Conservation (phyloP, 1,284 basidiomycete genomes). For the Vanrija humicola region DNA sequence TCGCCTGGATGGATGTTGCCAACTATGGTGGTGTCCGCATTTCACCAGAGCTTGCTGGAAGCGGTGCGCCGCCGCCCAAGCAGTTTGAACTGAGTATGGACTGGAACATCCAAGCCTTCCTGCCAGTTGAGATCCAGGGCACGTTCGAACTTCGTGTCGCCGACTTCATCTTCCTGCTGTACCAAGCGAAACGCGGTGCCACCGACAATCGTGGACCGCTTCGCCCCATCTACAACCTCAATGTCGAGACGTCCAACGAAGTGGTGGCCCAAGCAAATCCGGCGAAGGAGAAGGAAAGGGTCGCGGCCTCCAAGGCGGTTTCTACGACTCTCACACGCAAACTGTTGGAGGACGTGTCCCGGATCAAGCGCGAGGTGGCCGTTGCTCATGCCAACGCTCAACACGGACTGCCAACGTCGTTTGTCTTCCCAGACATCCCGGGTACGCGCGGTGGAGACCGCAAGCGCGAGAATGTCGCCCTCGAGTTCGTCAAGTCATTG, state of each 20-base stretch:
- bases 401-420: conserved; percentile 55
- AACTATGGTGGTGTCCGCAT: conserved; percentile 91
- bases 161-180: conserved; percentile 82
- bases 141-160: conserved; percentile 74
- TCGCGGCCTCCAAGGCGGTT: conserved; percentile 69
- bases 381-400: conserved; percentile 58
- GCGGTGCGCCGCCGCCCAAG: conserved; percentile 22
- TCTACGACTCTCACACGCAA: conserved; percentile 75
- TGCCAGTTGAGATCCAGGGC: conserved; percentile 76
- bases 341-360: conserved; percentile 68
- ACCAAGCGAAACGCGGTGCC: conserved; percentile 64
- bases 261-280: conserved; percentile 54
- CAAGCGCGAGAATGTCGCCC: conserved; percentile 64
- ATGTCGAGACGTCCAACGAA: conserved; percentile 33
- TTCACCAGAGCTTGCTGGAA: conserved; percentile 52
- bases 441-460: conserved; percentile 59
- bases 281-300: conserved; percentile 65
- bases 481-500: conserved; percentile 87
- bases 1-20: conserved; percentile 92
- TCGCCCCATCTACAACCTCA: conserved; percentile 63
- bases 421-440: conserved; percentile 74
- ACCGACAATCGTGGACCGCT: conserved; percentile 64
- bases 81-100: conserved; percentile 68
- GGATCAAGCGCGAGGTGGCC: conserved; percentile 63
- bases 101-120: conserved; percentile 92